These are phyloP conservation scores for Oenanthe javanica DNA, from an alignment of 140 eudicot species.

Conservation along the genomic window DNA sequence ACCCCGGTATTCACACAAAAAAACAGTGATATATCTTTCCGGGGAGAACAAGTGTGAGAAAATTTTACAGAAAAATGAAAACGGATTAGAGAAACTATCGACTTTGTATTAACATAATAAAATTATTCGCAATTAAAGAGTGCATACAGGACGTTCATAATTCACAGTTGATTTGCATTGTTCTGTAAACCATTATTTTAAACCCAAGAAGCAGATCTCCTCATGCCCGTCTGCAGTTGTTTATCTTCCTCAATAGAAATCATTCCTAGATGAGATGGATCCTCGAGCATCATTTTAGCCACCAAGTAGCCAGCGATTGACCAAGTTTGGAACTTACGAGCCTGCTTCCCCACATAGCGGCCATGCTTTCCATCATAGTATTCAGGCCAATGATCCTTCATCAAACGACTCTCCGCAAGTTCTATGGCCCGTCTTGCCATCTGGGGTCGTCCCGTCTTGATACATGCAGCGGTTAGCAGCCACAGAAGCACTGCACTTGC, in stretches of 20 bases:
- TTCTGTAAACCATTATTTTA: background rate
- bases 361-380: constrained; percentile 81
- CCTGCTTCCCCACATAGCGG: constrained; percentile 71
- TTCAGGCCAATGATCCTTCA: constrained; percentile 86
- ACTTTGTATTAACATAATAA: background rate
- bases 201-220: constrained; percentile 81
- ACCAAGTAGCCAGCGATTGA: constrained; percentile 88
- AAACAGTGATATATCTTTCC: too few species aligned
- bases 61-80: background rate
- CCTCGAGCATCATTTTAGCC: constrained; percentile 91
- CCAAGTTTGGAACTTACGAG: constrained; percentile 89
- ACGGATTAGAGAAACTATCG: background rate
- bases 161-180: background rate
- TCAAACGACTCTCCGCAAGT: constrained; percentile 56
- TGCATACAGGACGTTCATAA: background rate
- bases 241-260: constrained; percentile 85
- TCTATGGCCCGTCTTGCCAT: constrained; percentile 70
- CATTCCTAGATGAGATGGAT: constrained; percentile 94
- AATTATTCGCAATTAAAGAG: background rate
- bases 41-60: too few species aligned
- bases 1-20: too few species aligned
- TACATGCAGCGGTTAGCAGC: constrained; percentile 81
- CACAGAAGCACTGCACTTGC: constrained; percentile 57
- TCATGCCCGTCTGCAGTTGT: constrained; percentile 71
- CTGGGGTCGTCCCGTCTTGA: constrained; percentile 83